A percentile compares a stretch with the other conserved stretches of the same genome.
phyloP scores from a whole-genome alignment of 2,329 filamentous ascomycete genomes.

The Ilyonectria mors-panacis region DNA sequence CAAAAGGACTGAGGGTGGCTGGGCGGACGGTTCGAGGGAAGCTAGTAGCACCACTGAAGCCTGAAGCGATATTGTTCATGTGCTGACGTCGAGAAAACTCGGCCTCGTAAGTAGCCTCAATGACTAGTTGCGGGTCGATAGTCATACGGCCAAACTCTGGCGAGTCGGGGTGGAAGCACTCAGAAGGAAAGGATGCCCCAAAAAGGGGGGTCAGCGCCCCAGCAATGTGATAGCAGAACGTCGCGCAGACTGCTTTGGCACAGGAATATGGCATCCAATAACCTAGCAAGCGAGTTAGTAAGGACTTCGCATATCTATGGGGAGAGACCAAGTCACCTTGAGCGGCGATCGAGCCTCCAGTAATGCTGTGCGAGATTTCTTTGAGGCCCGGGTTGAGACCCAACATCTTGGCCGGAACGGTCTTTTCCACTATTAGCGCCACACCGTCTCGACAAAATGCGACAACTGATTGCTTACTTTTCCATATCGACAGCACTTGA shows the following conservation, averaged over 20 bases:
- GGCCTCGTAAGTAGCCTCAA: constrained; percentile 66
- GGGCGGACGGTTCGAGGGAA: constrained; percentile 40
- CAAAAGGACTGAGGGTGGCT: constrained; percentile 24
- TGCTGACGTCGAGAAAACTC: constrained; percentile 41
- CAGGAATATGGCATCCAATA: constrained; percentile 97
- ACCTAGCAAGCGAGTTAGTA: constrained; percentile 66
- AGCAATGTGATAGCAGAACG: constrained; percentile 89
- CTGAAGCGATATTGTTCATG: constrained; percentile 27
- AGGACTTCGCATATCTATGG: constrained; percentile 1
- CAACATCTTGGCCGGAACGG: constrained; percentile 87
- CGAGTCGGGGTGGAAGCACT: constrained; percentile 77
- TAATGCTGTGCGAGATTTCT: constrained; percentile 95
- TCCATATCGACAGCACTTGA: constrained; percentile 89
- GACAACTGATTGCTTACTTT: constrained; percentile 73
- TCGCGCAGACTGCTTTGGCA: constrained; percentile 88
- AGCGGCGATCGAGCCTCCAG: constrained; percentile 88
- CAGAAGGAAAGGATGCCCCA: constrained; percentile 81
- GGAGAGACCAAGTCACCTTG: constrained; percentile 75
- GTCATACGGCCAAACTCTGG: constrained; percentile 77
- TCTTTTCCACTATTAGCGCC: constrained; percentile 68
- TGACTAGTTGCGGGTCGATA: constrained; percentile 72
- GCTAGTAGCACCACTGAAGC: constrained; percentile 34
- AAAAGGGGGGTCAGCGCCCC: constrained; percentile 92
- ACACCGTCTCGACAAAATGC: background rate
- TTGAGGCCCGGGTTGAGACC: constrained; percentile 84